Conservation (phyloP, 352 stramenopile genomes). For the Pythium myriotylum region DNA sequence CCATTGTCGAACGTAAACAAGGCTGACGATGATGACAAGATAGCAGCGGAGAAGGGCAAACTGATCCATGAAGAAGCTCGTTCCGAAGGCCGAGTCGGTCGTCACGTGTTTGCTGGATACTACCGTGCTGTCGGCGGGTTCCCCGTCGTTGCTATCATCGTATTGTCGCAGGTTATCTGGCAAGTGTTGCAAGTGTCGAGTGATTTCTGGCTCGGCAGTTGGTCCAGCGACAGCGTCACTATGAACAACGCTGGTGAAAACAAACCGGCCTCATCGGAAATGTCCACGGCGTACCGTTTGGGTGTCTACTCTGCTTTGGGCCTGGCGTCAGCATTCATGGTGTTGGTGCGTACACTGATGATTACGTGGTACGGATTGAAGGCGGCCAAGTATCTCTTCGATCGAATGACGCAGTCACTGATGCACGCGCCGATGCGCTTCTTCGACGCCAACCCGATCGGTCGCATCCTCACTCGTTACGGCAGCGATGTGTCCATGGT, state of each 20-base stretch:
- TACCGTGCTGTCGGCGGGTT: slow-evolving; percentile 30
- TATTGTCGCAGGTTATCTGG: neutral
- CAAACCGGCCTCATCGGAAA: too few species aligned
- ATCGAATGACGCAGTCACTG: slow-evolving; percentile 84
- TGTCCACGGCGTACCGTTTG: too few species aligned
- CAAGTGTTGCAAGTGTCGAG: neutral
- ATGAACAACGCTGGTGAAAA: slow-evolving; percentile 76
- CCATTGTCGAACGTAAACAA: too few species aligned
- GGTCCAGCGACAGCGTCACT: neutral
- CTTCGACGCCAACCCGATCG: too few species aligned
- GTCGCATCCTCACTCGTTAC: slow-evolving; percentile 91
- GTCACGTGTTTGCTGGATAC: neutral
- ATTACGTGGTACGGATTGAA: slow-evolving; percentile 53
- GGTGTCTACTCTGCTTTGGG: slow-evolving; percentile 55
- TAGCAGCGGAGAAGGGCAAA: neutral
- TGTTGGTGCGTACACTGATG: slow-evolving; percentile 57
- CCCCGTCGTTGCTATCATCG: neutral
- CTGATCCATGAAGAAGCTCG: neutral
- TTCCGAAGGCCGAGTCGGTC: neutral
- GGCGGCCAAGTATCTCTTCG: slow-evolving; percentile 73
- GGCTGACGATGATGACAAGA: slow-evolving; percentile 43
- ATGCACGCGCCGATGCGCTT: too few species aligned
- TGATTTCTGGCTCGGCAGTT: neutral
- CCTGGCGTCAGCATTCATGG: slow-evolving; percentile 64
- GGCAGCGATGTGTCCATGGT: slow-evolving; percentile 91